Evolutionary conservation across 495 filamentous ascomycete genomes (phyloP), one percentile per base, ranked within the genome.

Genomic region (Lasiosphaeria miniovina): DNA sequence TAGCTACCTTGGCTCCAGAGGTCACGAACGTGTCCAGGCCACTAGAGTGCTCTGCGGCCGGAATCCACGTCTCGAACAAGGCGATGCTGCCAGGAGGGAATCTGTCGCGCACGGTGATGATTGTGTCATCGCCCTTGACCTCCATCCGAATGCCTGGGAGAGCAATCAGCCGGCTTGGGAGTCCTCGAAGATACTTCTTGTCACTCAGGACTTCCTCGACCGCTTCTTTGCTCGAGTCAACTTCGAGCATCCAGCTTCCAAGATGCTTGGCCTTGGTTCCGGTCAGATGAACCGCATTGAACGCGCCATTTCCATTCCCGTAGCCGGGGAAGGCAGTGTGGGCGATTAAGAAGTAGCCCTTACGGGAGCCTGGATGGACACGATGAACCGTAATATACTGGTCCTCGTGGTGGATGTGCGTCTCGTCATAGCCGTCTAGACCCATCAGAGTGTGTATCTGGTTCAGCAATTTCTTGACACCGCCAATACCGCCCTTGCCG

Each of bases 381-480:
- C 95, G 81, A 71, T 99, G 95, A 8, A 99, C 90, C 5, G 95
- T 98, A 65, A 99, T 86, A 67, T 94, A 98, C 75, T 98, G 88
- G 49, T 88, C 86, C 67, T 98, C 91, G 70, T 99, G 95, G 68
- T 98, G 93, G 51, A 99, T 90, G 70, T 96, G 90, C 34, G 93
- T 96, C 75, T 99, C 95, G 52, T 91, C 88, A 65, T 96, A 98
- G 11, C 89, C 90, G 55, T 97, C 89, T 63, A 88, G 86, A 8
- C 94, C 93, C 95, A 99, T 98, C 61, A 88, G 78, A 5, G 84
- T 90, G 71, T 99, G 95, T 43, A 98, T 90, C 61, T 88, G 83
- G 68, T 99, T 99, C 41, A 98, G 78, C 24, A 96, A 79, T 65
- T 90, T 91, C 79, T 93, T 97, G 62, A 97, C 81, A 12, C 86